These are phyloP conservation scores for Yarrowia bubula DNA, from an alignment of 805 yeast genomes.

Conservation along the genomic window DNA sequence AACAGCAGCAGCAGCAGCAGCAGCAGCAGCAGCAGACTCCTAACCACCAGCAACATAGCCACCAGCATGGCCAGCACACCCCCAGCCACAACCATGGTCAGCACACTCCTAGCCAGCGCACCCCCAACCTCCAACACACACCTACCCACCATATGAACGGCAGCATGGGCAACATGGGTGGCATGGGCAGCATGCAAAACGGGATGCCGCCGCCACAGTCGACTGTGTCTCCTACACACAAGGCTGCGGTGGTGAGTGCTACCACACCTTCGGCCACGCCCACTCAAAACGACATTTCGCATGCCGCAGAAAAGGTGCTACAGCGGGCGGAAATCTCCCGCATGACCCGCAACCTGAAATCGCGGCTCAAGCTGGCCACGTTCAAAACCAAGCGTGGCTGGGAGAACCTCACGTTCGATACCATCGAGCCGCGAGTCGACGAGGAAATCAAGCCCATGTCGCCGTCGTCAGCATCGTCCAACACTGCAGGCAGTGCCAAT, in stretches of 20 bases:
- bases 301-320: slow-evolving; percentile 41
- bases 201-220: neutral
- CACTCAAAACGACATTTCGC: slow-evolving; percentile 18
- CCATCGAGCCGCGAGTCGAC: slow-evolving; percentile 40
- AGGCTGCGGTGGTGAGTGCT: too few relatives aligned
- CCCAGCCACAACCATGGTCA: neutral
- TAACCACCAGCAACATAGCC: neutral
- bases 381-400: slow-evolving; percentile 44
- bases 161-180: neutral
- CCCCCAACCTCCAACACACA: neutral
- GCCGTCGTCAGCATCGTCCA: neutral
- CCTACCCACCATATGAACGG: neutral
- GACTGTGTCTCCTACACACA: neutral
- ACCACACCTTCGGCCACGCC: neutral
- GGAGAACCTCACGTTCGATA: slow-evolving; percentile 40
- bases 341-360: slow-evolving; percentile 44
- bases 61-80: neutral
- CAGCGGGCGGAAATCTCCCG: slow-evolving; percentile 45
- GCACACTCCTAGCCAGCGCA: neutral
- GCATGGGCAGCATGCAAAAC: neutral
- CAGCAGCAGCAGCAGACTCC: neutral
- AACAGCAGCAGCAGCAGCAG: neutral
- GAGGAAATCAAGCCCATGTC: slow-evolving; percentile 26
- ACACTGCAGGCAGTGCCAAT: slow-evolving; percentile 25
- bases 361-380: slow-evolving; percentile 44